Conservation (phyloP, 768 basidiomycete genomes). For the Dioszegia crocea region DNA sequence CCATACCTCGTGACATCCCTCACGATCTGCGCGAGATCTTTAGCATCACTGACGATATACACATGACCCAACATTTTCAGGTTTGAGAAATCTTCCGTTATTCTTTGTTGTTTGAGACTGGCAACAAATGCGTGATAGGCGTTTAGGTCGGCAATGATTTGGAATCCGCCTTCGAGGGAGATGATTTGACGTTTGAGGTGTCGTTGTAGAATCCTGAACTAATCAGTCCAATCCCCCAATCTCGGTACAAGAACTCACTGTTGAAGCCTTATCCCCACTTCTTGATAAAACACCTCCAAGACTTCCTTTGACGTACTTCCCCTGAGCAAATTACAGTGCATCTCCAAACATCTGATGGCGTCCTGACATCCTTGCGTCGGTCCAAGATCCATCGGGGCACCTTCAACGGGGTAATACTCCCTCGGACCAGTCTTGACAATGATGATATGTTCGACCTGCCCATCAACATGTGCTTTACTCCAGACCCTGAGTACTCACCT, state of each 20-base stretch:
- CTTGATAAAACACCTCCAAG: conserved; percentile 94
- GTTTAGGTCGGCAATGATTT: conserved; percentile 93
- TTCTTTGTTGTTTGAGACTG: conserved; percentile 76
- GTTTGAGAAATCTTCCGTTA: conserved; percentile 83
- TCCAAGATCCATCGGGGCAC: conserved; percentile 69
- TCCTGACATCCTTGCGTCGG: conserved; percentile 85
- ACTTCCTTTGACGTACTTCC: conserved; percentile 95
- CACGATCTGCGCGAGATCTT: conserved; percentile 93
- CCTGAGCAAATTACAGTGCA: conserved; percentile 83
- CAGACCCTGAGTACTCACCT: conserved; percentile 55
- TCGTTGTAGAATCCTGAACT: conserved; percentile 80
- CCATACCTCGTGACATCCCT: conserved; percentile 93
- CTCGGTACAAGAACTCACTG: conserved; percentile 56
- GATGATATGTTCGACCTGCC: conserved; percentile 88
- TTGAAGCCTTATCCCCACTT: conserved; percentile 85
- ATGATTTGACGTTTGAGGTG: conserved; percentile 97
- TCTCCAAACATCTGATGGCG: conserved; percentile 80
- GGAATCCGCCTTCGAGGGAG: conserved; percentile 87
- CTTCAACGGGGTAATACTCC: conserved; percentile 86
- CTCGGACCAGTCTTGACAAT: conserved; percentile 72
- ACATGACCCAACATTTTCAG: conserved; percentile 97
- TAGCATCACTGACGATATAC: conserved; percentile 90
- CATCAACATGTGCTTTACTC: conserved; percentile 3
- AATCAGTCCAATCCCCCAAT: not conserved
- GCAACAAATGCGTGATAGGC: conserved; percentile 84